Percentiles rank a stretch among this genome's conserved stretches.
Evolutionary conservation across 1,139 yeast species (phyloP).

Genomic region (Nakaseomyces bracarensis): DNA sequence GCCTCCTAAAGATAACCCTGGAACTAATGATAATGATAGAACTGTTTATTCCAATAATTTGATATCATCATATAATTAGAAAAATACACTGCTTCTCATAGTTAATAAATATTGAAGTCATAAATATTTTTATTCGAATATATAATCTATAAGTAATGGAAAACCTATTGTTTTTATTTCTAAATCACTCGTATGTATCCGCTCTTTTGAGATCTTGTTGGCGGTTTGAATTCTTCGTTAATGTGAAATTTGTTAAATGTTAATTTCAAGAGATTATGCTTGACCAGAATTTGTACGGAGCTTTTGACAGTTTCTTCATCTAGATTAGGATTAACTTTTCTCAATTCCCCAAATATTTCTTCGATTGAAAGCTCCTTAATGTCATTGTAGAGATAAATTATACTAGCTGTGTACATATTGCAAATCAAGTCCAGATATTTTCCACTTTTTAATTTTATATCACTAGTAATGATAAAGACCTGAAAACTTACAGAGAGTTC

Average conservation of each 20-base stretch:
- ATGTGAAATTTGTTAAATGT: constrained; percentile 5
- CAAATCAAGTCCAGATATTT: constrained; percentile 11
- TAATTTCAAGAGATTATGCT: background rate
- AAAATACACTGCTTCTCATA: no score
- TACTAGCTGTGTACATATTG: constrained; percentile 15
- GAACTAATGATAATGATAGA: no score
- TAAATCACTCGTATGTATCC: background rate
- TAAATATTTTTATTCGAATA: no score
- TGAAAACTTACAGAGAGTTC: constrained; percentile 11
- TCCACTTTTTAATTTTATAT: constrained; percentile 11
- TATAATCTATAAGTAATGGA: background rate
- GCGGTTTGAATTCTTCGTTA: background rate
- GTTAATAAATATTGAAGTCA: no score
- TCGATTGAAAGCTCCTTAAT: constrained; percentile 8
- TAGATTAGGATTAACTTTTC: constrained; percentile 8
- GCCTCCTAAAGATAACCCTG: background rate
- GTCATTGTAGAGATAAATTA: constrained; percentile 17
- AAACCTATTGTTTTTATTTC: background rate
- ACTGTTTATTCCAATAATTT: no score
- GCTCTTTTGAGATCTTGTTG: background rate
- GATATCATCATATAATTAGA: no score
- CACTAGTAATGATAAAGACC: constrained; percentile 15
- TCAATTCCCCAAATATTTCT: constrained; percentile 2
- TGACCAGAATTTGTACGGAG: background rate
- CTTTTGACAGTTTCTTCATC: background rate